Base-by-base conservation (phyloP, 106 monocot species). In the Allium cepa region DNA sequence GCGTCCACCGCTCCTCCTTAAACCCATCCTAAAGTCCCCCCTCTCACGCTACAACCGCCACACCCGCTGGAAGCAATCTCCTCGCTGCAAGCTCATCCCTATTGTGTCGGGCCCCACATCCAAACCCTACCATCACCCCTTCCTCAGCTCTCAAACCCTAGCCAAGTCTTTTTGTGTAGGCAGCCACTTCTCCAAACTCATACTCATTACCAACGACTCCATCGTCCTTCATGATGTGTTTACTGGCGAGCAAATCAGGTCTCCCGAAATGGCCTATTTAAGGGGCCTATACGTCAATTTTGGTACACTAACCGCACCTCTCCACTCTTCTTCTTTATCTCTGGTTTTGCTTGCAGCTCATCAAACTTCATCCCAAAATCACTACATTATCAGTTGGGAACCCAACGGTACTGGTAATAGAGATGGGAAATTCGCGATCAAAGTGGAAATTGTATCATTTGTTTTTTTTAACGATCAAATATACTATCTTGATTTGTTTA, bases 261-360 rank as follows among this genome's bases (percentile, higher is more conserved):
- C 68, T 7, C 68, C 68, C 4, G 5, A 14, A 2, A 18, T 69
- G 45, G 26, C 26, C 4, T 36, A 36, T 5, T 36, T n/a, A n/a
- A 36, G 15, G 17, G 7, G 8, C 13, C n/a, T 55, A 9, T 9
- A 56, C 9, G 15, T 56, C 53, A n/a, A 28, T 8, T 56, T 56
- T 9, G 68, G 68, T 8, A 69, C 56, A 28, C 56, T 56, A 14
- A 69, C 68, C 7, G 68, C 68, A 46, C 68, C 53, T 13, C 15
- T 56, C 9, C 11, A 36, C n/a, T 69, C 68, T n/a, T 9, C 55
- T n/a, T 69, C 68, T 11, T 69, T 53, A 9, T 56, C 14, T 27
- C 22, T 69, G n/a, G 36, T 36, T 4, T 56, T 69, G 8, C 26
- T 69, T 1, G 53, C 53, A 9, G 56, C 51, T 11, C 52, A 8